Percentiles rank a stretch among this genome's conserved stretches.
phyloP scores from a whole-genome alignment of 2,329 filamentous ascomycete species.

The Penicillium sp. region DNA sequence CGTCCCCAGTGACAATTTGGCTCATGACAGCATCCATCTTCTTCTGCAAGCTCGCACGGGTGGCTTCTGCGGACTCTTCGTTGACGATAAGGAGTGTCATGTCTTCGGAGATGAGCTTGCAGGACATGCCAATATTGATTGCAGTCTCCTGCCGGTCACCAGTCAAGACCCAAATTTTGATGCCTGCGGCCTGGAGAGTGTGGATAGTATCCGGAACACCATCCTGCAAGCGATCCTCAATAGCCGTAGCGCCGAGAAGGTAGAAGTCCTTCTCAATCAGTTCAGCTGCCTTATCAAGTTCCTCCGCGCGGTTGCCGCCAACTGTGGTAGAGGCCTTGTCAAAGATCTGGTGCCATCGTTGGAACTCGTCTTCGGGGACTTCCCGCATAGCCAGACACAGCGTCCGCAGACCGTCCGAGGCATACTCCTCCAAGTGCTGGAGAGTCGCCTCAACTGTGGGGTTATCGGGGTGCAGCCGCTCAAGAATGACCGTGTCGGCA shows the following conservation, averaged over 20 bases:
- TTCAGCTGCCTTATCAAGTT: constrained; percentile 95
- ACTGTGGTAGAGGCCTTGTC: constrained; percentile 87
- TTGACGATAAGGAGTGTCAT: constrained; percentile 98
- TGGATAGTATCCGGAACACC: constrained; percentile 98
- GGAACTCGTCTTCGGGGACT: constrained; percentile 81
- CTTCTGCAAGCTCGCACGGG: constrained; percentile 84
- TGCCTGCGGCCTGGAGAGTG: constrained; percentile 90
- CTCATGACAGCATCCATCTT: constrained; percentile 87
- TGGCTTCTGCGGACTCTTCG: constrained; percentile 74
- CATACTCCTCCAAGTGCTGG: constrained; percentile 96
- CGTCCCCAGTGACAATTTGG: constrained; percentile 61
- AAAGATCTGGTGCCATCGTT: constrained; percentile 80
- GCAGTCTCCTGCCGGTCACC: constrained; percentile 97
- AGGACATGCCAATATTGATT: constrained; percentile 99
- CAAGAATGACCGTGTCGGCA: constrained; percentile 94
- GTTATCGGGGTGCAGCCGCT: constrained; percentile 78
- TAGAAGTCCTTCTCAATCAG: constrained; percentile 90
- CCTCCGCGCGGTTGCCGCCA: constrained; percentile 84
- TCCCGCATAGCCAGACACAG: constrained; percentile 94
- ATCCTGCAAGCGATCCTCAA: constrained; percentile 94
- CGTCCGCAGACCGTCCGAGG: constrained; percentile 89
- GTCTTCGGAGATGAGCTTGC: constrained; percentile 95
- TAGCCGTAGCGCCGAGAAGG: constrained; percentile 89
- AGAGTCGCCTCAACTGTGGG: constrained; percentile 85
- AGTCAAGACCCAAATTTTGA: constrained; percentile 98